A percentile compares a stretch with the other conserved stretches of the same genome.
phyloP scores from a whole-genome alignment of 2,329 filamentous ascomycete genomes.

The Exophiala mesophila region DNA sequence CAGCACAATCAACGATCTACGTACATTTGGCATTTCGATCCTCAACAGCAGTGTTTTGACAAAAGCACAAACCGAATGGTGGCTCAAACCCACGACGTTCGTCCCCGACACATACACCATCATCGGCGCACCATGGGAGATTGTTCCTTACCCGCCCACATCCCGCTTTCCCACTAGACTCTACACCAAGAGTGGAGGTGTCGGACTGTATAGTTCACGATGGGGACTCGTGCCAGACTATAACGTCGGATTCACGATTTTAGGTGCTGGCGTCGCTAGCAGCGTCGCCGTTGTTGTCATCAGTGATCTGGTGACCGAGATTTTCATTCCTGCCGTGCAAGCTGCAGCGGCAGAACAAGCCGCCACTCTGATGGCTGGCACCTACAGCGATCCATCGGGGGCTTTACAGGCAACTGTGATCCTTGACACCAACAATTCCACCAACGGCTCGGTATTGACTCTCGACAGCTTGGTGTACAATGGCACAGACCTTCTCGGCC shows the following conservation, averaged over 20 bases:
- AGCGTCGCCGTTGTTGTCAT: neutral
- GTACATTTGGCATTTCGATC: slow-evolving; percentile 40
- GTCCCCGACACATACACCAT: slow-evolving; percentile 27
- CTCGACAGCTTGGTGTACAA: neutral
- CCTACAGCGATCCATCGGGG: slow-evolving; percentile 1
- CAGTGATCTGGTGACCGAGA: slow-evolving; percentile 5
- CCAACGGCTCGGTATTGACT: neutral
- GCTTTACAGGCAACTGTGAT: neutral
- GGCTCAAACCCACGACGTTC: slow-evolving; percentile 44
- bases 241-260: slow-evolving; percentile 33
- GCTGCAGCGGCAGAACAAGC: slow-evolving; percentile 9
- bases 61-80: slow-evolving; percentile 36
- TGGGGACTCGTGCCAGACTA: slow-evolving; percentile 34
- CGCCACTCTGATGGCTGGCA: slow-evolving; percentile 1
- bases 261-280: slow-evolving; percentile 25
- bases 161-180: slow-evolving; percentile 27
- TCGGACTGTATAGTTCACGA: slow-evolving; percentile 33
- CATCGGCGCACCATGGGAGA: slow-evolving; percentile 44
- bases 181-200: slow-evolving; percentile 34
- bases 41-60: slow-evolving; percentile 36
- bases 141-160: slow-evolving; percentile 23
- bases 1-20: slow-evolving; percentile 41
- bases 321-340: slow-evolving; percentile 9
- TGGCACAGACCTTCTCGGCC: neutral
- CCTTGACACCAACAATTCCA: neutral